Evolutionary conservation across 495 filamentous ascomycete species (phyloP), one percentile per base, ranked within the genome.

Genomic region (Hyphodiscus hymeniophilus): DNA sequence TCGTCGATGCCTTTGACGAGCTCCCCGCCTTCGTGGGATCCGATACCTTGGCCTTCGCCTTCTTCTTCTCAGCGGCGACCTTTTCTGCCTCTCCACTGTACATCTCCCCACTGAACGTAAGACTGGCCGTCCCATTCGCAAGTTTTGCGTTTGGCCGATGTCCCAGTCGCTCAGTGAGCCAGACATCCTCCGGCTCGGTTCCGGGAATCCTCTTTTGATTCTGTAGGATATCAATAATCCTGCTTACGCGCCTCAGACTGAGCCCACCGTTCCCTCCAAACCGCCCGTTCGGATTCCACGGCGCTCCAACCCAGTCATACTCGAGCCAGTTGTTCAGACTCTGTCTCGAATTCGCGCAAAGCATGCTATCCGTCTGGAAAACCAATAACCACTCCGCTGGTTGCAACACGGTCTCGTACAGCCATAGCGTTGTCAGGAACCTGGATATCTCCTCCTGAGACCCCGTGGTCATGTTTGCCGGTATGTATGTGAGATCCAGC

Each of bases 221-320:
- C 34, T 60, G 55, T 28, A 75, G 61, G 13, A 73, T 56, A 28
- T 73, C 62, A n/a, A 70, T 55, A 18, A 75, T 72, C 36, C 61
- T 61, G 48, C 63, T 66, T 16, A 74, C 67, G n/a, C 68, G 56
- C 33, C 72, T 57, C 21, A 75, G 53, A 3, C 66, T 70, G 6
- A 75, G 53, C 12, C 71, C 72, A 15, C 72, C 71, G 44, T 75
- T 75, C 2, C 72, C 72, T 38, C 71, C 71, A 47, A 61, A 72
- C 0, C 56, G 50, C 3, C 58, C 61, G 38, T 54, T 54, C 1
- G 63, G 61, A 47, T 65, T 65, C 72, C 71, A 74, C 0, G 72
- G 72, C 5, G 72, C 71, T 11, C 71, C 72, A 26, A 73, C 69
- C 70, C 70, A 75, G 57, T 75, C 71, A 50, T 69, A 75, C 15